Conservation (phyloP, 208 protist species). For the Acanthamoeba healyi region DNA sequence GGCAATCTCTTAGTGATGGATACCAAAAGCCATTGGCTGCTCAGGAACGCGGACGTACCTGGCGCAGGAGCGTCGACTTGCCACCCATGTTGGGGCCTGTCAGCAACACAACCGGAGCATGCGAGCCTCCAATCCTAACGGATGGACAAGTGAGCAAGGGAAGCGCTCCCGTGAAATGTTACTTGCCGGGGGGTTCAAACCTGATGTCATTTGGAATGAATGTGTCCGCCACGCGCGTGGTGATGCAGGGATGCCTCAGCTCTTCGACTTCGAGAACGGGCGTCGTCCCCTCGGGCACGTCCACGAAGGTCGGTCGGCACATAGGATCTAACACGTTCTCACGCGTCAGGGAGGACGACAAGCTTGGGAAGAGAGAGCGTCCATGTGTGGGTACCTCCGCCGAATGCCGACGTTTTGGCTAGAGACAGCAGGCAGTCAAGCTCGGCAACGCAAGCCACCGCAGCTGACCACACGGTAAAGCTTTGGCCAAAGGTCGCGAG, state of each 20-base stretch:
- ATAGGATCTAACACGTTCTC: too few relatives aligned
- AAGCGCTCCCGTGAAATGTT: not conserved
- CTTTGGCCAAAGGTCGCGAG: conserved; percentile 27
- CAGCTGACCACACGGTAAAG: conserved; percentile 45
- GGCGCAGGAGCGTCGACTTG: conserved; percentile 97
- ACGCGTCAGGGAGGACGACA: too few relatives aligned
- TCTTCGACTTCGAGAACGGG: conserved; percentile 65
- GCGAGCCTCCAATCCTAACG: not conserved
- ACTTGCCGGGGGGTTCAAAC: not conserved
- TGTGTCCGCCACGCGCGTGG: conserved; percentile 51
- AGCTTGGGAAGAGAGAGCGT: not conserved
- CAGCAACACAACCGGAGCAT: conserved; percentile 91
- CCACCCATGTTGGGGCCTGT: conserved; percentile 99
- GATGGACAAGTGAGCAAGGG: not conserved
- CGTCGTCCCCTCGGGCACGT: not conserved
- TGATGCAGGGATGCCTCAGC: conserved; percentile 83
- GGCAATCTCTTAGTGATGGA: too few relatives aligned
- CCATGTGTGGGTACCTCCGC: not conserved
- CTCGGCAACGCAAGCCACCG: conserved; percentile 79
- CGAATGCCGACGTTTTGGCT: conserved; percentile 71
- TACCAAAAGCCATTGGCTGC: not conserved
- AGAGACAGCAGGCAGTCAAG: conserved; percentile 87
- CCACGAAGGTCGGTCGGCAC: conserved; percentile 83
- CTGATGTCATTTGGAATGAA: conserved; percentile 86
- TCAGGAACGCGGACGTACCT: conserved; percentile 81